Conservation (phyloP, 192 early-diverging fungal species). For the Phycomyces blakesleeanus region DNA sequence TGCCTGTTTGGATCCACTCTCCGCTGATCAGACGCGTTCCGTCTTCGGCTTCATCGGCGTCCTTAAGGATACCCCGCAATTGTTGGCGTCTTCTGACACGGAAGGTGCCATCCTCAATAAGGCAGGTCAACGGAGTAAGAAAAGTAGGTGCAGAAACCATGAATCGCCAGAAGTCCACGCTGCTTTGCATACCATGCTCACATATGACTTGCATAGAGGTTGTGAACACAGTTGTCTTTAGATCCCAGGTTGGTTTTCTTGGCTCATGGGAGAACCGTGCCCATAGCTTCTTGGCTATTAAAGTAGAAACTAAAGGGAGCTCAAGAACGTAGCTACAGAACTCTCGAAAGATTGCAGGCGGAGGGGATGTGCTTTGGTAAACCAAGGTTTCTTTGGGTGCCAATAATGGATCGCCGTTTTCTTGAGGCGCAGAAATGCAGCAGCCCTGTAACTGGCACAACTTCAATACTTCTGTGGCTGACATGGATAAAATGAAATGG, state of each 20-base stretch:
- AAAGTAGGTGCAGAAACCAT: conserved; percentile 19
- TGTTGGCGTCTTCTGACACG: background rate
- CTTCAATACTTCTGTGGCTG: no score
- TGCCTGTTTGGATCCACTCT: conserved; percentile 16
- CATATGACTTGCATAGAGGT: conserved; percentile 20
- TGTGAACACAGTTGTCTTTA: conserved; percentile 17
- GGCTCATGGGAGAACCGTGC: background rate
- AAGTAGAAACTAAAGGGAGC: no score
- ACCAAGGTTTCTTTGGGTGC: no score
- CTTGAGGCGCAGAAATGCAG: no score
- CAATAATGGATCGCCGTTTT: no score
- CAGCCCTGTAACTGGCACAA: no score
- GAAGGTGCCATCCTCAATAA: conserved; percentile 9
- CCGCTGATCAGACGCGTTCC: conserved; percentile 4
- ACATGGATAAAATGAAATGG: no score
- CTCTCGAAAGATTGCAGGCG: no score
- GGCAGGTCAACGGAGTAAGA: conserved; percentile 12
- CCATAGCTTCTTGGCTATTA: no score
- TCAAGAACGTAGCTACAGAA: no score
- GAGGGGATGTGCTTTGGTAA: no score
- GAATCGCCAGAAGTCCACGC: conserved; percentile 24
- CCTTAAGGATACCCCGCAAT: conserved; percentile 20
- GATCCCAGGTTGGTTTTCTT: conserved; percentile 27
- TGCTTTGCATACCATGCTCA: conserved; percentile 8
- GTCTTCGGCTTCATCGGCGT: conserved; percentile 15